A percentile compares a stretch with the other conserved stretches of the same genome.
These are phyloP conservation scores for Telfairia occidentalis DNA, from an alignment of 331 rosid species.

Conservation along the genomic window DNA sequence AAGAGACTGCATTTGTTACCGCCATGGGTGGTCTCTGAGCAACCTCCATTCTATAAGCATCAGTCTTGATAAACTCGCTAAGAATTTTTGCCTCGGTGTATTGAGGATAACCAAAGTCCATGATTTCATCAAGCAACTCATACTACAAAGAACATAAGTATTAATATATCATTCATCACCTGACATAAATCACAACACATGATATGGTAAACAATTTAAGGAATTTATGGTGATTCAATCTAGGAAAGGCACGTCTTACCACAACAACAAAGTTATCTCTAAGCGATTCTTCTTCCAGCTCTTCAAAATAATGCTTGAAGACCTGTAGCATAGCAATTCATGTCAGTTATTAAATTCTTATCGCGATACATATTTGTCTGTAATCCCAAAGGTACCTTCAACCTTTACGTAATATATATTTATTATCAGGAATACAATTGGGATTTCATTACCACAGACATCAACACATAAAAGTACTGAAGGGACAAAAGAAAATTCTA, in stretches of 20 bases:
- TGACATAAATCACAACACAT: not conserved
- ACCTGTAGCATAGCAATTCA: constrained; percentile 43
- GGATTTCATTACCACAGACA: not conserved
- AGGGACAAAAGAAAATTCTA: not conserved
- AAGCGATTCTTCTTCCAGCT: constrained; percentile 91
- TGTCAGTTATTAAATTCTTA: not conserved
- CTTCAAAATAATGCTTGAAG: constrained; percentile 94
- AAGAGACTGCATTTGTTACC: constrained; percentile 95
- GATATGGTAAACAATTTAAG: not conserved
- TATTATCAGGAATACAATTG: not conserved
- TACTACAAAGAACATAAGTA: constrained; percentile 39
- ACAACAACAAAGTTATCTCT: constrained; percentile 98
- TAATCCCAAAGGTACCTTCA: not conserved
- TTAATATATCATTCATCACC: constrained; percentile 1
- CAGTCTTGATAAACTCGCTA: constrained; percentile 94
- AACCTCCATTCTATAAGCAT: constrained; percentile 97
- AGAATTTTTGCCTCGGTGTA: constrained; percentile 91
- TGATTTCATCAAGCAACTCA: constrained; percentile 90
- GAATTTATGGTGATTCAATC: not conserved
- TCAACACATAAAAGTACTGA: not conserved
- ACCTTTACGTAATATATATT: not conserved
- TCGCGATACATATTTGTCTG: not conserved
- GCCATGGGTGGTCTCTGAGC: constrained; percentile 99
- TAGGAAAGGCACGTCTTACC: constrained; percentile 34
- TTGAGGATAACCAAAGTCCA: constrained; percentile 99